These are phyloP conservation scores for Mortierella sp. DNA, from an alignment of 371 early-diverging fungal genomes.

Conservation along the genomic window DNA sequence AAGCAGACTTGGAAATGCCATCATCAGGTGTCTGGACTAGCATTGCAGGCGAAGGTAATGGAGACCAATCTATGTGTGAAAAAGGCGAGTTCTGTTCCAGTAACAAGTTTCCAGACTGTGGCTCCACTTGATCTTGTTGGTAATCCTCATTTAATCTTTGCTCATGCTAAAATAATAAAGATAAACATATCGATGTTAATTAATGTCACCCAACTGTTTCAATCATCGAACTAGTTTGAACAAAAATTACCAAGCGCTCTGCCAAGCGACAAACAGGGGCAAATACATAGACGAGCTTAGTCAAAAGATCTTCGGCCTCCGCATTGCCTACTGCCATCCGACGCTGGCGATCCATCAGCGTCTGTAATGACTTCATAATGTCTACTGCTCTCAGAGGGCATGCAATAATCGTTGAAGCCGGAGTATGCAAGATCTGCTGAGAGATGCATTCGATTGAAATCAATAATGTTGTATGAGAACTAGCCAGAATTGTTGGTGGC, in stretches of 20 bases:
- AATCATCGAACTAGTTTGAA: neutral
- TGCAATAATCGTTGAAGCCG: conserved; percentile 32
- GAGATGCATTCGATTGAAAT: conserved; percentile 55
- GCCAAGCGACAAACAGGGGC: conserved; percentile 70
- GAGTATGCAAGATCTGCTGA: conserved; percentile 52
- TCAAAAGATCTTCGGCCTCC: conserved; percentile 67
- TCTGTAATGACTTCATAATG: conserved; percentile 65
- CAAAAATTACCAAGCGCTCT: conserved; percentile 63
- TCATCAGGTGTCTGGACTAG: conserved; percentile 16
- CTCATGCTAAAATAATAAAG: conserved; percentile 35
- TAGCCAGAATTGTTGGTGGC: conserved; percentile 53
- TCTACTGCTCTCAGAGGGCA: conserved; percentile 59
- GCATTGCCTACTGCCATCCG: conserved; percentile 65
- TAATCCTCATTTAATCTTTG: conserved; percentile 46
- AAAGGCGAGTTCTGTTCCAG: conserved; percentile 16
- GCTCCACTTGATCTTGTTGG: conserved; percentile 23
- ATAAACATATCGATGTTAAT: neutral
- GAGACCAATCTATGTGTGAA: conserved; percentile 43
- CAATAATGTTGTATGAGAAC: conserved; percentile 49
- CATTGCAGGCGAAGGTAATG: conserved; percentile 51
- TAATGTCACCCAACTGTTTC: neutral
- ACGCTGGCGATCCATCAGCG: conserved; percentile 64
- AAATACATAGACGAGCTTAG: conserved; percentile 68
- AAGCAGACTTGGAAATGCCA: conserved; percentile 10
- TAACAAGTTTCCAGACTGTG: conserved; percentile 33